Percentiles rank a stretch among this genome's conserved stretches.
Evolutionary conservation across 805 yeast genomes (phyloP).

Genomic region (Saturnispora silvae): DNA sequence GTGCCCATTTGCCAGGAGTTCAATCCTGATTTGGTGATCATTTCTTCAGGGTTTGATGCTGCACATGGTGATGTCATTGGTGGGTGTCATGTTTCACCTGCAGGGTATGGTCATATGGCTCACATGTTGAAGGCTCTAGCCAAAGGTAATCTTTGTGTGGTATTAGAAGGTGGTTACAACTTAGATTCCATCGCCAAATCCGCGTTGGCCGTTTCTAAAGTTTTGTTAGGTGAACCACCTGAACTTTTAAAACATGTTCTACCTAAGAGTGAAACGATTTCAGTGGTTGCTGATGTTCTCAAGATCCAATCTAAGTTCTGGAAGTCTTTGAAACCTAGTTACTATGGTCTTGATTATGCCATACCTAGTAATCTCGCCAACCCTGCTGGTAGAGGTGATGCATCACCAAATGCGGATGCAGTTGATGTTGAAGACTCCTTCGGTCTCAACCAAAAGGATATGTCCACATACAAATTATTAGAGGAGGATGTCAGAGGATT

Average conservation of each 20-base stretch:
- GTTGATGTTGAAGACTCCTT: slow-evolving; percentile 30
- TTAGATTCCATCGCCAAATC: slow-evolving; percentile 82
- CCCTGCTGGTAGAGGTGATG: no score
- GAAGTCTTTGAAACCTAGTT: slow-evolving; percentile 72
- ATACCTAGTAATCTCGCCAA: slow-evolving; percentile 23
- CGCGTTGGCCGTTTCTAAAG: slow-evolving; percentile 87
- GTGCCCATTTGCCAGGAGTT: slow-evolving; percentile 86
- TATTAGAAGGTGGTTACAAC: slow-evolving; percentile 94
- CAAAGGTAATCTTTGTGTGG: slow-evolving; percentile 78
- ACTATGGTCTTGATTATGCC: slow-evolving; percentile 26
- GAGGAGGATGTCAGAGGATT: slow-evolving; percentile 67
- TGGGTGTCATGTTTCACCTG: slow-evolving; percentile 90
- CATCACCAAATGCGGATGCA: no score
- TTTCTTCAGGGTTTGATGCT: slow-evolving; percentile 96
- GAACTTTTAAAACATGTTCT: slow-evolving; percentile 53
- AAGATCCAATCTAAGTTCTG: slow-evolving; percentile 77
- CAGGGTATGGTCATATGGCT: slow-evolving; percentile 95
- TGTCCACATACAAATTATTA: slow-evolving; percentile 37
- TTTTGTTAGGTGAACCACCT: slow-evolving; percentile 91
- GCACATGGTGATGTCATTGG: slow-evolving; percentile 98
- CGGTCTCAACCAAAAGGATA: slow-evolving; percentile 29
- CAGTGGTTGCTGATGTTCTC: slow-evolving; percentile 71
- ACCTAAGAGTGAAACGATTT: slow-evolving; percentile 70
- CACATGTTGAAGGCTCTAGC: slow-evolving; percentile 83
- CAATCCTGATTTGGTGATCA: slow-evolving; percentile 84